Evolutionary conservation across 768 basidiomycete genomes (phyloP).

Genomic region (Kwoniella botswanensis): DNA sequence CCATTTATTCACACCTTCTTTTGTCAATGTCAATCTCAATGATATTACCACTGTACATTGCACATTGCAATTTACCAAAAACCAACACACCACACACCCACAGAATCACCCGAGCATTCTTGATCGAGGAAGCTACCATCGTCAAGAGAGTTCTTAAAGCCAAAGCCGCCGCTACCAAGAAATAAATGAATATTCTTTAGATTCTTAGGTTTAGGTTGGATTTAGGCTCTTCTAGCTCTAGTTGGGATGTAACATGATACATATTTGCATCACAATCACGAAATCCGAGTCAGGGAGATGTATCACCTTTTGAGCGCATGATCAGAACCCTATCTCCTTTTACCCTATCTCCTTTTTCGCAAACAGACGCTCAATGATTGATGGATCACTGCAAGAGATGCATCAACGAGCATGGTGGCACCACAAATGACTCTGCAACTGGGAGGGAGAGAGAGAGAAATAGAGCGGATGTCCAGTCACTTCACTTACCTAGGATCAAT

Average conservation of each 20-base stretch:
- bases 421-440: no score
- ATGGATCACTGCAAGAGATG: no score
- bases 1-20: no score
- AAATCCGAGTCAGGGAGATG: background rate
- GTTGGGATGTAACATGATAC: background rate
- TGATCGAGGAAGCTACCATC: slow-evolving; percentile 99
- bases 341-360: no score
- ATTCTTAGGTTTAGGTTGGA: background rate
- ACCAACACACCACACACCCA: background rate
- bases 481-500: no score
- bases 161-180: slow-evolving; percentile 62
- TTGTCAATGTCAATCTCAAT: no score
- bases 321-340: no score
- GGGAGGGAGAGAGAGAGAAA: no score
- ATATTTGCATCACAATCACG: background rate
- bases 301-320: background rate
- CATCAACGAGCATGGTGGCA: no score
- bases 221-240: background rate
- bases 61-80: background rate
- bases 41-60: background rate
- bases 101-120: slow-evolving; percentile 96
- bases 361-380: no score
- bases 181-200: slow-evolving; percentile 32
- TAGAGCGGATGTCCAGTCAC: no score
- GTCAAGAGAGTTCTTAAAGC: slow-evolving; percentile 99